Evolutionary conservation across 2,329 filamentous ascomycete genomes (phyloP), one percentile per base, ranked within the genome.

Genomic region (Neonectria punicea): DNA sequence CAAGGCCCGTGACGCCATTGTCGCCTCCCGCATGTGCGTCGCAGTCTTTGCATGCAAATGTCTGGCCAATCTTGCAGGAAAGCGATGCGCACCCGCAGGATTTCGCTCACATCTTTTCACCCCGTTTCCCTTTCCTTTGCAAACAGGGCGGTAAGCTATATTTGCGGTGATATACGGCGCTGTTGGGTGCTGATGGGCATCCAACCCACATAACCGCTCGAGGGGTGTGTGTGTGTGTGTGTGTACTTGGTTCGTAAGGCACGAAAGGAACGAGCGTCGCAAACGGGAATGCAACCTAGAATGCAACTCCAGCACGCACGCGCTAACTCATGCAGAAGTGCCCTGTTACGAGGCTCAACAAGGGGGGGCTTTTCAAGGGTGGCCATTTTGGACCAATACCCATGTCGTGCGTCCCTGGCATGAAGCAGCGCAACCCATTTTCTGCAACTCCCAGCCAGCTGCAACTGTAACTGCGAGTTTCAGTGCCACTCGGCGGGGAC

Each of bases 1-100:
- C 66, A 51, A 2, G 32, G 55, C 55, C 55, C 55, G 60, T 70
- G 64, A 73, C 70, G 62, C 61, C 64, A 68, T 59, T 65, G 50
- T 53, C 62, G 59, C 60, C 65, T 64, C 62, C 67, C 53, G 61
- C 43, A 71, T 59, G 53, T 56, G 30, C 41, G 55, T 53, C 43
- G 59, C 59, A 66, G 46, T 39, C 25, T 25, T 39, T 39, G 36
- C 36, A 39, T 39, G 36, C 5, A 16, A 16, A 16, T 39, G 36
- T 8, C 36, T 39, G 36, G 36, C 36, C 14, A 39, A n/a, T 39
- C 14, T 34, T 28, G 34, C 50, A 51, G 34, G 34, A 32, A 30
- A 53, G 50, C 32, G 36, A 60, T 44, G 47, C 50, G 58, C 58
- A 20, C 8, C 36, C 30, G 41, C 46, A 51, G 49, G 22, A 60